Evolutionary conservation across 2,329 filamentous ascomycete species (phyloP), one percentile per base, ranked within the genome.

Genomic region (Paecilomyces dactylethromorphus): DNA sequence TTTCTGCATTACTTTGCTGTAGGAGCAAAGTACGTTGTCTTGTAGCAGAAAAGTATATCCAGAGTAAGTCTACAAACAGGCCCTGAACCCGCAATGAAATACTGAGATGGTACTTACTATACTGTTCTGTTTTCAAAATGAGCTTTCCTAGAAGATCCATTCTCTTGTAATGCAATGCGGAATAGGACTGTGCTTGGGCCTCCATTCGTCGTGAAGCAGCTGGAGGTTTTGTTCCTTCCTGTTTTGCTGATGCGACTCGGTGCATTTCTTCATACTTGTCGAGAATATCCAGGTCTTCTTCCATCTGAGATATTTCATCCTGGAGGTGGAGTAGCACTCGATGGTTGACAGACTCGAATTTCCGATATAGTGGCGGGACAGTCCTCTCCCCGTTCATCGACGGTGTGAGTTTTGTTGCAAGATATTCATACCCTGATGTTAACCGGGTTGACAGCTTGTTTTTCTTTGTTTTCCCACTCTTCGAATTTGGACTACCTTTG

Each of bases 291-390:
- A 97, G 81, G 59, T 92, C 86, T 66, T 91, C 87, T 73, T 96
- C 92, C 39, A 96, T 79, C 66, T 93, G 88, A 31, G 82, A 81
- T 18, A 96, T 84, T 71, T 96, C 91, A 68, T 96, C 91, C 72
- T 96, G 92, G 15, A 96, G 80, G 62, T 94, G 87, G 0, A 96
- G 79, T 2, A 97, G 77, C 2, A 96, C 77, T 2, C 92, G 87
- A 70, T 96, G 91, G 66, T 94, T 92, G 18, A 96, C 77, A 11
- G 85, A 82, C 69, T 90, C 87, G 68, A 97, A 97, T 58, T 87
- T 87, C 51, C 92, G 85, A 71, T 96, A 96, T 59, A 96, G 82
- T 0, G 91, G 90, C 3, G 73, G 69, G 12, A 74, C 66, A 32
- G 58, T 62, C 29, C 64, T 72, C 64, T 62, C 64, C 11, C 67